These are phyloP conservation scores for Cryphonectria parasitica DNA, from an alignment of 2,329 filamentous ascomycete genomes.

Conservation along the genomic window DNA sequence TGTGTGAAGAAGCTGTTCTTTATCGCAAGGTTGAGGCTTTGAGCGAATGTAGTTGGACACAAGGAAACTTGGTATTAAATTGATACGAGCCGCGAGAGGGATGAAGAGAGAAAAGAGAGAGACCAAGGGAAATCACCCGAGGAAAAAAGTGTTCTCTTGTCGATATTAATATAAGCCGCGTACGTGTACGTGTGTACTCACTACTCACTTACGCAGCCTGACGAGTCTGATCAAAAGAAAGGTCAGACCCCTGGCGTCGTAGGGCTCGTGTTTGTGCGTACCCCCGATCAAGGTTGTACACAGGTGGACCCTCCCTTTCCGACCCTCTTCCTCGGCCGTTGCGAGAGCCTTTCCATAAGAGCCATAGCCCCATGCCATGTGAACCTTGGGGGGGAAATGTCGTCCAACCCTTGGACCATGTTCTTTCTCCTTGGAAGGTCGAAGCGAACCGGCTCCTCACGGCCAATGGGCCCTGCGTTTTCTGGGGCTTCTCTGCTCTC, in stretches of 20 bases:
- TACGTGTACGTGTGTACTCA: not conserved
- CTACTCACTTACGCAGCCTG: not conserved
- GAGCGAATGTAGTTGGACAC: not conserved
- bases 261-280: slow-evolving; percentile 5
- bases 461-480: slow-evolving; percentile 1
- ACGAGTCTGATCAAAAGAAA: not conserved
- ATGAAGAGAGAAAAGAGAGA: not conserved
- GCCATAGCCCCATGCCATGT: not conserved
- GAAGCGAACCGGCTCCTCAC: not conserved
- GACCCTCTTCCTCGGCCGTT: not conserved
- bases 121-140: not conserved
- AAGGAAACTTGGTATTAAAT: slow-evolving; percentile 10
- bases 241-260: not conserved
- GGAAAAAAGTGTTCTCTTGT: not conserved
- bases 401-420: not conserved
- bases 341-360: slow-evolving; percentile 5
- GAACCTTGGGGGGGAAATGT: not conserved
- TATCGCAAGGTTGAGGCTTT: not conserved
- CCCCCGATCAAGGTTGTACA: not conserved
- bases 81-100: not conserved
- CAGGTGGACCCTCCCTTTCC: not conserved
- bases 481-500: not conserved
- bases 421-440: not conserved
- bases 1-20: too few relatives aligned
- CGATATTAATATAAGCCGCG: slow-evolving; percentile 9